Evolutionary conservation across 2,329 filamentous ascomycete genomes (phyloP), one percentile per base, ranked within the genome.

Genomic region (Fusarium sp.): DNA sequence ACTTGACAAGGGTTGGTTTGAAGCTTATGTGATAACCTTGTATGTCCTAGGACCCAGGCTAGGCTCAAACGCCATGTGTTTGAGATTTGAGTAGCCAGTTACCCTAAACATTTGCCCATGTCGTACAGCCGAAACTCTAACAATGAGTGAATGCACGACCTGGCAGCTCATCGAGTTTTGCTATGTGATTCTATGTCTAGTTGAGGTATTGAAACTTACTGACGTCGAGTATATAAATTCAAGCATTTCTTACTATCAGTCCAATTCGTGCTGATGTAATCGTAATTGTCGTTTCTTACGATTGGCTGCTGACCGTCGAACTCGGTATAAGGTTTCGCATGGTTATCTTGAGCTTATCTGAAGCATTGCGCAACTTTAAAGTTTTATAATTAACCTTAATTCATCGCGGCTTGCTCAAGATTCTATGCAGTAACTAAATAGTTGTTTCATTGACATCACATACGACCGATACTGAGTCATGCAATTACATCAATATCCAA

Each of bases 31-130:
- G 31, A 47, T 28, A 25, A 38, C 15, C 15, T 7, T 22, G 19
- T 7, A 38, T 5, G 15, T 11, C 8, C 10, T 24, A 1, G 24
- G 42, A 43, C 54, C 10, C 34, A 41, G 40, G 12, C 32, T 19
- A 34, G 8, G 34, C 38, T 58, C 59, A 45, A 24, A 64, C 59
- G 26, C 8, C 15, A 38, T 11, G 29, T 11, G 59, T 63, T 64
- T 60, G 53, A 49, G 41, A 10, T 25, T 19, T 32, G 13, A 22
- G 10, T 29, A 39, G 25, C 12, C 19, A 25, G 36, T 36, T 62
- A 62, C 58, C 52, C 58, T 60, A 44, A n/a, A 53, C 41, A 42
- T 39, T 32, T 10, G 12, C 19, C 1, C 3, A 28, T 19, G 19
- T 56, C 12, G 6, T 41, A 13, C 12, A 45, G 40, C 22, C 35